phyloP scores from a whole-genome alignment of 495 filamentous ascomycete species.

The Penicillium riverlandense region DNA sequence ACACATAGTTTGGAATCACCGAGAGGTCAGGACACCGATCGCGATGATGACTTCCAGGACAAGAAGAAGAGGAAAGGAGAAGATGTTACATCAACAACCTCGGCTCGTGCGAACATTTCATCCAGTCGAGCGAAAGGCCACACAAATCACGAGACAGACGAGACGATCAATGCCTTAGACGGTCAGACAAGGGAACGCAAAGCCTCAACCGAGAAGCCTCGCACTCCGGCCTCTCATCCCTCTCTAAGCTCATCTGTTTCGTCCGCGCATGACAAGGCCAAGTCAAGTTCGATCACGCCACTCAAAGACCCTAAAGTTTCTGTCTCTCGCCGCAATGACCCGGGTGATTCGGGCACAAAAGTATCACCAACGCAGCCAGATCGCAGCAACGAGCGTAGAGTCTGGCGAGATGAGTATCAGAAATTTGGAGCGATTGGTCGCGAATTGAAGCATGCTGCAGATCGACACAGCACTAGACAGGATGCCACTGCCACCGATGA shows the following conservation, averaged over 20 bases:
- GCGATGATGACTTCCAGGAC: constrained; percentile 12
- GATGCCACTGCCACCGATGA: constrained; percentile 22
- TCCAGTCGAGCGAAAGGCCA: constrained; percentile 12
- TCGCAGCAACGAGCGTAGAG: constrained; percentile 30
- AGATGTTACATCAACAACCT: not conserved
- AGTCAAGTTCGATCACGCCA: constrained; percentile 19
- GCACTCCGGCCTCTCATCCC: constrained; percentile 11
- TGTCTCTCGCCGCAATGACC: constrained; percentile 18
- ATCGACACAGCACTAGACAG: constrained; percentile 28
- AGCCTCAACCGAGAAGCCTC: constrained; percentile 17
- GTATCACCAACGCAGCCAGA: constrained; percentile 23
- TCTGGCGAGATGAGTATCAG: constrained; percentile 40
- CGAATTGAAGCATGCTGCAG: constrained; percentile 43
- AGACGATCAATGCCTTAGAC: constrained; percentile 4
- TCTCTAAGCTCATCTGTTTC: constrained; percentile 1
- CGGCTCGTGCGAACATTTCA: not conserved
- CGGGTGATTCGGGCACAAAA: constrained; percentile 14
- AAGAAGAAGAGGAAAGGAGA: constrained; percentile 13
- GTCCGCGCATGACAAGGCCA: constrained; percentile 19
- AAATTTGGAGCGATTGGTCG: constrained; percentile 36
- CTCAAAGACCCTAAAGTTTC: constrained; percentile 23
- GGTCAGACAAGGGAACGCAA: constrained; percentile 16
- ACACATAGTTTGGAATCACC: constrained; percentile 16
- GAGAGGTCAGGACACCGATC: constrained; percentile 14
- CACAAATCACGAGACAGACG: constrained; percentile 10